phyloP scores from a whole-genome alignment of 192 early-diverging fungal genomes.

The Ramicandelaber brevisporus region DNA sequence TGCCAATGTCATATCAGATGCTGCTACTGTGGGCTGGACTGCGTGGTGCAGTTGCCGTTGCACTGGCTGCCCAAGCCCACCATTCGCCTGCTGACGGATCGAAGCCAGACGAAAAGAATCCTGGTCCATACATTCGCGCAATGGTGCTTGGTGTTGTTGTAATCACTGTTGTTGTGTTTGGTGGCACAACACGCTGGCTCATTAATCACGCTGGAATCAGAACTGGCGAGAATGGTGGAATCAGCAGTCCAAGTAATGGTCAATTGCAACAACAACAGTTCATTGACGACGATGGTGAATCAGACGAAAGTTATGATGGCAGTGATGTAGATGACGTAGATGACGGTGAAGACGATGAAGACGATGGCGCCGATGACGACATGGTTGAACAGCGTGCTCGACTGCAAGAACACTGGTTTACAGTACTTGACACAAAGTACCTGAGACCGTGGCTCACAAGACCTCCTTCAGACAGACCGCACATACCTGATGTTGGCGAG shows the following conservation, averaged over 20 bases:
- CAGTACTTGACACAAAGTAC: background rate
- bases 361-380: background rate
- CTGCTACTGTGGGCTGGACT: slow-evolving; percentile 95
- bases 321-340: background rate
- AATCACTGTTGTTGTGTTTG: slow-evolving; percentile 69
- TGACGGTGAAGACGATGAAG: background rate
- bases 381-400: background rate
- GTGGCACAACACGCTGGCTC: slow-evolving; percentile 67
- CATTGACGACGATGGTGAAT: slow-evolving; percentile 9
- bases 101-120: slow-evolving; percentile 35
- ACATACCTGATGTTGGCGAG: too few species aligned
- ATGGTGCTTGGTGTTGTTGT: slow-evolving; percentile 86
- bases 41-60: slow-evolving; percentile 91
- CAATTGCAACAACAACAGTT: slow-evolving; percentile 17
- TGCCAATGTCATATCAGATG: too few species aligned
- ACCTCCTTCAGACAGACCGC: background rate
- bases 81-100: too few species aligned
- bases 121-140: slow-evolving; percentile 45
- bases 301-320: background rate
- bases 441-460: background rate
- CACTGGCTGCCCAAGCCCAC: too few species aligned
- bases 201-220: slow-evolving; percentile 50
- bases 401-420: background rate
- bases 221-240: too few species aligned
- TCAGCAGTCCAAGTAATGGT: too few species aligned